Base-by-base conservation (phyloP, 2,329 filamentous ascomycete genomes). In the Dactylellina parvicollis region DNA sequence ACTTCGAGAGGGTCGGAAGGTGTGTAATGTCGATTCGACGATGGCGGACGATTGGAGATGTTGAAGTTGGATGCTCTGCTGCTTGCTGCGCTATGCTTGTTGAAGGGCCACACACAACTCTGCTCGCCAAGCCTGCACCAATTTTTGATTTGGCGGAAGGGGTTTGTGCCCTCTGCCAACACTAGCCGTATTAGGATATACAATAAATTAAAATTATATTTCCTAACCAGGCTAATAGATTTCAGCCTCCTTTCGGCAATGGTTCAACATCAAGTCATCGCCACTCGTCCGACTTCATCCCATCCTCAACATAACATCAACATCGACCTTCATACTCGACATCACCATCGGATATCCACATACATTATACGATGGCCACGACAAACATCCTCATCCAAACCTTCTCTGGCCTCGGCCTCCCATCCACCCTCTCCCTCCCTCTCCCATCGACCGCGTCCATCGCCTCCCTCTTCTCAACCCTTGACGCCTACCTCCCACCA, bases 371-470 rank as follows among this genome's bases (percentile, higher is more conserved):
- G 8, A 73, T 73, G 69, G 60, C 69, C 54, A 73, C 69, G 14
- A 55, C 60, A 20, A 73, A 73, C 50, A 42, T 98, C 75, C 87
- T 98, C 70, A 84, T 99, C 74, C 89, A 92, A 77, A 92, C 90
- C 74, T 94, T 98, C 79, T 85, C 89, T 5, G 94, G 94, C 75
- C 86, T 96, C 16, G 89, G 89, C 49, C 86, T 96, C 4, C 92
- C 94, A 1, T 83, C 90, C n/a, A 96, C 92, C 0, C 84, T 96
- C 32, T 88, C 90, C 3, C 84, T 97, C n/a, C 88, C 91, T 0
- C 82, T 96, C 20, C 83, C 87, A 7, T 82, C 86, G 24, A 84
- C 87, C 30, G 87, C 89, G 5, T 86, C 88, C 10, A 83, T 93
- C 77, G 84, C 85, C 65, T 86, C 92, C 75, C 84, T 98, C 16